Base-by-base conservation (phyloP, 495 filamentous ascomycete genomes). In the Xeromyces bisporus region DNA sequence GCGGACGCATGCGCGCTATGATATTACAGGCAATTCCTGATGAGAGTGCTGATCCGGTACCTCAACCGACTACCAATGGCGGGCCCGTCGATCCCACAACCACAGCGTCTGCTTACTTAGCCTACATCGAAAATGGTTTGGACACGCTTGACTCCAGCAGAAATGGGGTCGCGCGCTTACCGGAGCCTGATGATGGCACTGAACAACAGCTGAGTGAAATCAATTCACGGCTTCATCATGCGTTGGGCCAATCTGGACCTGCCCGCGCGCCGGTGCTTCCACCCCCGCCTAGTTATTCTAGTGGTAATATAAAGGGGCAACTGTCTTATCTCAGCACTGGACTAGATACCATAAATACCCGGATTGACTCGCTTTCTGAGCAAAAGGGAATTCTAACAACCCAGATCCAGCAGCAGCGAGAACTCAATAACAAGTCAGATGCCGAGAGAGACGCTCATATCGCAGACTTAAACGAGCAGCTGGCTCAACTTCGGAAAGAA, bases 391-490 rank as follows among this genome's bases (percentile, higher is more conserved):
- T 85, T 11, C 54, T 93, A 14, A 75, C 79, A 37, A 73, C 81
- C 2, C 84, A 94, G 41, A 82, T 93, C 41, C 83, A 91, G 54
- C 82, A 92, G 47, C 85, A 94, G 52, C 75, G 83, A 24, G 82
- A 89, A 43, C 66, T 92, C 30, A 89, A 85, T 47, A 80, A 56
- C 40, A 67, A 69, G 43, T 73, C 69, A 0, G 69, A 73, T 36
- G 56, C 59, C 0, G 56, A 71, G 37, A 63, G 67, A 27, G 71
- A 73, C 38, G 58, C 60, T 4, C 58, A 67, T 26, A 56, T 70
- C 24, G 59, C 49, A 17, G 60, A 65, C 15, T 36, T 69, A 28
- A 56, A 56, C 15, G 62, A 64, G 62, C 55, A 67, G 41, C 36
- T 67, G 26, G 34, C 63, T 32, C 51, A 58, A 23, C 36, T 39